Base-by-base conservation (phyloP, 495 filamentous ascomycete species). In the Tuber aestivum region DNA sequence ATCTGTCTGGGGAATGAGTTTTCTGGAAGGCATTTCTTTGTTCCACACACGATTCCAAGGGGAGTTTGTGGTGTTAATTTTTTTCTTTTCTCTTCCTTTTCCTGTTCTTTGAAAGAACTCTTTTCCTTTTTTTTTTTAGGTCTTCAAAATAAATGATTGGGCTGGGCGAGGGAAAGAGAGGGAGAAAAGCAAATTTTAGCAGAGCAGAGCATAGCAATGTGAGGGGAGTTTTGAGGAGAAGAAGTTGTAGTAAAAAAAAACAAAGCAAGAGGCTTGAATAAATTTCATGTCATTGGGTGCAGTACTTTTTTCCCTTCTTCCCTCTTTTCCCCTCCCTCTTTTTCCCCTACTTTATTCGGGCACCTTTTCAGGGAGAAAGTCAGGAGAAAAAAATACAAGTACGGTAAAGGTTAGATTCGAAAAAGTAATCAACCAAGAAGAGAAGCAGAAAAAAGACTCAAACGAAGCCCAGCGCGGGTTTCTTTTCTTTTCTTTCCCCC, bases 1-100 rank as follows among this genome's bases (percentile, higher is more conserved):
- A 79, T 72, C 71, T 79, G 70, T 77, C 78, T 18, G 78, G 78
- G 65, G 76, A 79, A 69, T 79, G 70, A 65, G 35, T 35, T 65
- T 65, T 65, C 56, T 65, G 56, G 27, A 65, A 14, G 32, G 27
- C 32, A 65, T 65, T 65, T 65, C 56, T 35, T 65, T 35, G 56
- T 65, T 65, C 32, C 56, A 65, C 56, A 65, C 56, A 65, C 56
- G 56, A 65, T 65, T 65, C 56, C 56, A 65, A 65, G 27, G 27
- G 56, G 56, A 65, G 56, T 65, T 65, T 35, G 56, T 65, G 56
- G 56, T 65, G 56, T 65, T 65, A 32, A 65, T 65, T 35, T 65
- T 35, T 35, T 65, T 32, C 27, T 35, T 65, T 35, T 14, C 12
- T 65, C 18, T 27, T 65, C 27, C 27, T 23, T 61, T 61, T 27